A percentile compares a stretch with the other conserved stretches of the same genome.
phyloP scores from a whole-genome alignment of 2,329 filamentous ascomycete genomes.

The Paecilomyces fulvus region DNA sequence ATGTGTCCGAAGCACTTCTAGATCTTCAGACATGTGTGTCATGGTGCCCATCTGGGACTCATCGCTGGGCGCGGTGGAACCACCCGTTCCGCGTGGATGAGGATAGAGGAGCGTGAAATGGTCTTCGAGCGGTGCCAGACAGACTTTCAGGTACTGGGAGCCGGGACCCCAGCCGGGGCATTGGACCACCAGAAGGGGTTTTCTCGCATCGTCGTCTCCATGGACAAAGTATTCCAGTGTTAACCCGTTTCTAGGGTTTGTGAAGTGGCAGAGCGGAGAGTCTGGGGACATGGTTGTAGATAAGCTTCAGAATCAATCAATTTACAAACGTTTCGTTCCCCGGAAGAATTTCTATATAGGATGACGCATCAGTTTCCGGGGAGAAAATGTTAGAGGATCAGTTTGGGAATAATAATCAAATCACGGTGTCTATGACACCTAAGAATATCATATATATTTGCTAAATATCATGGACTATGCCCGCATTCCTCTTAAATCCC shows the following conservation, averaged over 20 bases:
- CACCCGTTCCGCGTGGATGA: slow-evolving; percentile 18
- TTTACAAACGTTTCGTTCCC: background rate
- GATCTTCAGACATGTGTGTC: slow-evolving; percentile 13
- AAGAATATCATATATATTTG: background rate
- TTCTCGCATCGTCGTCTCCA: background rate
- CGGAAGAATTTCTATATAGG: background rate
- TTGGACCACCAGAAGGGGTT: slow-evolving; percentile 12
- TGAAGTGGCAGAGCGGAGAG: slow-evolving; percentile 9
- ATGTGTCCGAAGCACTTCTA: slow-evolving; percentile 17
- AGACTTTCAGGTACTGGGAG: slow-evolving; percentile 12
- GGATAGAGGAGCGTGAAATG: slow-evolving; percentile 16
- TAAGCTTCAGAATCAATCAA: too few species aligned
- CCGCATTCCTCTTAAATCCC: background rate
- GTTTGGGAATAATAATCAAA: too few species aligned
- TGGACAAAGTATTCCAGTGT: slow-evolving; percentile 13
- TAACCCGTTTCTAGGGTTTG: slow-evolving; percentile 7
- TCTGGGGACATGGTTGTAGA: background rate
- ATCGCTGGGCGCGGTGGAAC: slow-evolving; percentile 7
- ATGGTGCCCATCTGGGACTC: slow-evolving; percentile 12
- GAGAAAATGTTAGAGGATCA: too few species aligned
- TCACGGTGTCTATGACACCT: background rate
- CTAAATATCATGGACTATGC: background rate
- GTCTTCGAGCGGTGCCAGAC: slow-evolving; percentile 8
- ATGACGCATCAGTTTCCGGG: background rate
- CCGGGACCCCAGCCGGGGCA: slow-evolving; percentile 18